Conservation (phyloP, 192 early-diverging fungal species). For the Backusella parvicylindrica region DNA sequence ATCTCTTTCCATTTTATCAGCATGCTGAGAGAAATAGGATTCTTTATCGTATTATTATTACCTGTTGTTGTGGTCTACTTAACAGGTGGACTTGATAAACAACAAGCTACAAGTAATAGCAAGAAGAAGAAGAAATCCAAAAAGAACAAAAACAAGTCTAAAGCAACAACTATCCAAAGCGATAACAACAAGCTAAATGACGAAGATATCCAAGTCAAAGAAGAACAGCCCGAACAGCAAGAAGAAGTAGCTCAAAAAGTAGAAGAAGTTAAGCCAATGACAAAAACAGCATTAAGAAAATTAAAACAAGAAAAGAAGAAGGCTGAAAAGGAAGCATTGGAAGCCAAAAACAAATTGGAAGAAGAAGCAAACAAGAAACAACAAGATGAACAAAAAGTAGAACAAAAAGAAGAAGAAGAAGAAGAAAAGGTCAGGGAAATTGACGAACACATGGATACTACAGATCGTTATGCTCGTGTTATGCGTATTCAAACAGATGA, state of each 20-base stretch:
- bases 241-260: neutral
- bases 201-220: neutral
- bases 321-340: neutral
- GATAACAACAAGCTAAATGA: neutral
- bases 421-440: slow-evolving; percentile 11
- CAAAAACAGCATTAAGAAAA: neutral
- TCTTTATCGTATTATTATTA: slow-evolving; percentile 20
- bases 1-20: neutral
- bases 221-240: neutral
- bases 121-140: slow-evolving; percentile 21
- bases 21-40: slow-evolving; percentile 18
- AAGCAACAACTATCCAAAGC: neutral
- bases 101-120: slow-evolving; percentile 7
- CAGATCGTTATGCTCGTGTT: slow-evolving; percentile 19
- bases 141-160: neutral
- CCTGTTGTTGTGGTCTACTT: slow-evolving; percentile 13
- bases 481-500: slow-evolving; percentile 23
- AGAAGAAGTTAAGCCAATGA: neutral
- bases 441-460: slow-evolving; percentile 29
- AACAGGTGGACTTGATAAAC: neutral
- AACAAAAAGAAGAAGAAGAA: neutral
- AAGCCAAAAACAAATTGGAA: neutral
- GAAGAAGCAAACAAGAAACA: neutral
- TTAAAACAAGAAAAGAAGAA: neutral
- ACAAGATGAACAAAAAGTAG: neutral